Evolutionary conservation across 495 filamentous ascomycete genomes (phyloP), one percentile per base, ranked within the genome.

Genomic region (Filosporella fistucella): DNA sequence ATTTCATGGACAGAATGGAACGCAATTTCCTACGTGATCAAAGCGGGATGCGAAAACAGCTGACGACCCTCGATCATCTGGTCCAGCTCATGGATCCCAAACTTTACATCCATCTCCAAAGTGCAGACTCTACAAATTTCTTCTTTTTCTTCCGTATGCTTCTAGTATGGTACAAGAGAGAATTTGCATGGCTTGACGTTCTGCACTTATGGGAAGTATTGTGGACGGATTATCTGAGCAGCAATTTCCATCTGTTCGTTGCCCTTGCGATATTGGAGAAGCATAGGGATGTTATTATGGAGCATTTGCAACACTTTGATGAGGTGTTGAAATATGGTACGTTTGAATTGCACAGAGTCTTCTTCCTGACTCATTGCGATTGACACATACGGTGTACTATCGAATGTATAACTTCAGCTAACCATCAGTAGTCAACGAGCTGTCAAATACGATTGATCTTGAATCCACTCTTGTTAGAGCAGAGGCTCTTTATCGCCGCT

Each of bases 91-190:
- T 98, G 83, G 93, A 98, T 55, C 91, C 93, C 0, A 85, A 89
- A 58, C 80, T 98, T 30, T 97, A 96, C 59, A 68, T 88, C 9
- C 93, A 98, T 60, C 75, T 98, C 0, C 80, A 95, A 60, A 80
- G 75, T 7, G 89, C 91, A 20, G 94, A 97, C 52, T 89, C 82
- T 56, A 97, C 93, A 16, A 97, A 98, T 65, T 98, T 97, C 67
- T 98, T 98, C 66, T 98, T 98, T 73, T 97, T 97, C 74, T 98
- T 97, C 77, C 84, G 93, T 20, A 96, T 96, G 91, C 71, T 98
- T 20, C 72, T 98, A 0, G 93, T 98, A 16, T 97, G 91, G 91
- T 98, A 91, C 66, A 97, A 98, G 68, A 86, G 93, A 3, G 93
- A 98, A 66, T 98, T 97, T 57, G 74, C 79, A 57, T 97, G 89